Evolutionary conservation across 2,329 filamentous ascomycete genomes (phyloP), one percentile per base, ranked within the genome.

Genomic region (Monilinia fructigena): DNA sequence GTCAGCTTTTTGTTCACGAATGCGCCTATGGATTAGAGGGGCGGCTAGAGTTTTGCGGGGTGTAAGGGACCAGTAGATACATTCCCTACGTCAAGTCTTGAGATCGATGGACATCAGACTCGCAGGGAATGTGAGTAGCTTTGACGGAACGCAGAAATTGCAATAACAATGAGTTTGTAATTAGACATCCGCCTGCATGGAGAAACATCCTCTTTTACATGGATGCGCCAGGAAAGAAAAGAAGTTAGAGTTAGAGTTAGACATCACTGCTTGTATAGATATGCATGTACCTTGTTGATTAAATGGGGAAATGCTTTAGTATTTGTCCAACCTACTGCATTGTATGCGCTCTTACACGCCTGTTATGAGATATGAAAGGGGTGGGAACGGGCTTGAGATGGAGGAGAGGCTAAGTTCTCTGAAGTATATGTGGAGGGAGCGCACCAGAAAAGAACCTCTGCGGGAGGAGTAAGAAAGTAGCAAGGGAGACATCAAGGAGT

Each of bases 1-100:
- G 87, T 90, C 28, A 88, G 85, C 31, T 90, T 89, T 74, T 78
- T 90, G 62, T 90, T 90, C 78, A 88, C 84, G 69, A 87, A 90
- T 75, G 86, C 86, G 54, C 86, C 87, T 65, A 78, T 80, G 55
- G 80, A 82, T 63, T 80, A 74, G 53, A 23, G 12, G 14, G 28
- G 31, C 1, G 18, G 16, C 18, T 14, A 16, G 40, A 56, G 2
- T 35, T 4, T 28, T 12, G 7, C 6, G n/a, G 28, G 7, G 11
- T 2, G 18, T 11, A 3, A 20, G 18, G 60, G n/a, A 12, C 14
- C 16, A n/a, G 26, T 26, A n/a, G 14, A 47, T 18, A 26, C 7
- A 26, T 20, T 61, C 38, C 31, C 47, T 26, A 20, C 31, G 20
- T 38, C 20, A 23, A 20, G 6, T 45, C 10, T 23, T 16, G 40